A percentile compares a stretch with the other conserved stretches of the same genome.
Conservation (phyloP, 163 green algal genomes). For the Scenedesmus sp. region DNA sequence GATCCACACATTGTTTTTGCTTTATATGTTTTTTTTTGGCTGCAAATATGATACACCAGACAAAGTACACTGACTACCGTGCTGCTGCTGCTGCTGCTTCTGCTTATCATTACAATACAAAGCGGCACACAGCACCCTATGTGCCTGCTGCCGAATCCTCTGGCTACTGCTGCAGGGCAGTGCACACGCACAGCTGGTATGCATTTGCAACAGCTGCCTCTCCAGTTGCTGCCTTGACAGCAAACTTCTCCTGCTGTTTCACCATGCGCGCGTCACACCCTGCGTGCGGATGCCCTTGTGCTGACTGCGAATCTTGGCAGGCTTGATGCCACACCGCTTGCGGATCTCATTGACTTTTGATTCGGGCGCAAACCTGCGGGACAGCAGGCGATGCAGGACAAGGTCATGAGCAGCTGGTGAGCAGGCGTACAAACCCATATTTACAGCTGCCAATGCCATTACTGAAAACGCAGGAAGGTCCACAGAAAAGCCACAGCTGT, state of each 20-base stretch:
- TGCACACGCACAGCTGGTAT: background rate
- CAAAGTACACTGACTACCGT: background rate
- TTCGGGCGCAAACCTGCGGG: constrained; percentile 12
- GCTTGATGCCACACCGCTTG: constrained; percentile 20
- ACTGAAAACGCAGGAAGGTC: no score
- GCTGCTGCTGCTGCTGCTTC: background rate
- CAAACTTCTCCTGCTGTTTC: background rate
- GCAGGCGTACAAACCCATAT: no score
- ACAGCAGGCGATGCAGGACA: background rate
- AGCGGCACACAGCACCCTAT: background rate
- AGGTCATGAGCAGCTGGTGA: no score
- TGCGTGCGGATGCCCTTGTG: constrained; percentile 38
- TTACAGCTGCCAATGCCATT: no score
- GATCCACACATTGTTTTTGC: background rate
- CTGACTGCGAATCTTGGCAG: background rate
- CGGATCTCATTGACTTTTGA: constrained; percentile 38
- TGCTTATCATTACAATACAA: background rate
- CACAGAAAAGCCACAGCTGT: no score
- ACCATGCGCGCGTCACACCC: background rate
- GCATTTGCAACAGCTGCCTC: background rate
- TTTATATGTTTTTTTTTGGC: background rate
- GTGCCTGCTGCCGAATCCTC: background rate
- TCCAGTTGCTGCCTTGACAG: background rate
- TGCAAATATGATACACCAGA: background rate
- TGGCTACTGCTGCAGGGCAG: background rate